Percentiles rank a stretch among this genome's conserved stretches.
These are phyloP conservation scores for Mucor plumbeus DNA, from an alignment of 371 early-diverging fungal genomes.

Conservation along the genomic window DNA sequence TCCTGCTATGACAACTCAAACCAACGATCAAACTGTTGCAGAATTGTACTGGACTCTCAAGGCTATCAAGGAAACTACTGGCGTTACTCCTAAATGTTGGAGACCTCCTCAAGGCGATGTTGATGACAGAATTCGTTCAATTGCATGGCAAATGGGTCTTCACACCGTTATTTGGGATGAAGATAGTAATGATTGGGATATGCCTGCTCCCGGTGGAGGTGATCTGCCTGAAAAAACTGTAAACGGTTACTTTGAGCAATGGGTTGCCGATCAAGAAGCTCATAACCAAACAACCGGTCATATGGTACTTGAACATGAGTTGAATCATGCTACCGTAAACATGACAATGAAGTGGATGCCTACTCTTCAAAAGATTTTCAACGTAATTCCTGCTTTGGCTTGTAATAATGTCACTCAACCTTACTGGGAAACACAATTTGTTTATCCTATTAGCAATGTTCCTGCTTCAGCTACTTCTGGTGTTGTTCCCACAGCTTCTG, in stretches of 20 bases:
- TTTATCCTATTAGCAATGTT: constrained; percentile 34
- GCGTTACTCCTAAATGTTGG: constrained; percentile 46
- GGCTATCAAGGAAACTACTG: constrained; percentile 59
- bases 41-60: constrained; percentile 60
- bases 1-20: constrained; percentile 55
- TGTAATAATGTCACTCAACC: constrained; percentile 54
- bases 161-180: constrained; percentile 43
- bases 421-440: constrained; percentile 51
- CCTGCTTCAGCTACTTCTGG: background rate
- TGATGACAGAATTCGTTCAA: constrained; percentile 57
- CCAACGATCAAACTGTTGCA: constrained; percentile 59
- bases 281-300: constrained; percentile 48
- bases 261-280: constrained; percentile 20
- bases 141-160: constrained; percentile 60
- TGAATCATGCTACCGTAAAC: constrained; percentile 49
- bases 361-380: constrained; percentile 42
- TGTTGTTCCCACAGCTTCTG: too few relatives aligned
- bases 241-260: background rate
- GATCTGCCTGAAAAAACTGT: constrained; percentile 17
- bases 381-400: constrained; percentile 55
- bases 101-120: constrained; percentile 46
- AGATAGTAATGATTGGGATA: constrained; percentile 18
- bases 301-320: constrained; percentile 55
- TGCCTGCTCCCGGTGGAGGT: constrained; percentile 43
- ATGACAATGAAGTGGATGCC: constrained; percentile 54